A percentile compares a stretch with the other conserved stretches of the same genome.
Conservation (phyloP, 306 rosid genomes). For the Prunus mongolica region DNA sequence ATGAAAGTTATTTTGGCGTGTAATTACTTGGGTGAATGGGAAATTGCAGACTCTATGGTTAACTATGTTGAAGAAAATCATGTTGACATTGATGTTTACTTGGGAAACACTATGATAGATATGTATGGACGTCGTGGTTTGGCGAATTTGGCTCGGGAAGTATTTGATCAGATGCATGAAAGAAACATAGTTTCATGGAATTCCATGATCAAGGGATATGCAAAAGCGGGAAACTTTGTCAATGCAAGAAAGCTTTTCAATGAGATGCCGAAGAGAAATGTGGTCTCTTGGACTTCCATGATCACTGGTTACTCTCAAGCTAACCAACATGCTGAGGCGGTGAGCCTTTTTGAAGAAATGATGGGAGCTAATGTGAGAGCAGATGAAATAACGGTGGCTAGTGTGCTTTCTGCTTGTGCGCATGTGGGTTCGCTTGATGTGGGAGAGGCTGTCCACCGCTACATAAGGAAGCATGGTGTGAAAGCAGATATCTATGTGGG, state of each 20-base stretch:
- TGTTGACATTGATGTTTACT: constrained; percentile 50
- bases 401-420: constrained; percentile 88
- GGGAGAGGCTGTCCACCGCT: constrained; percentile 64
- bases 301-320: constrained; percentile 75
- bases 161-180: constrained; percentile 59
- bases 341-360: constrained; percentile 74
- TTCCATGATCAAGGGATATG: constrained; percentile 61
- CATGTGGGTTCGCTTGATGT: constrained; percentile 77
- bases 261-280: constrained; percentile 62
- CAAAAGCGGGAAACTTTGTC: constrained; percentile 45
- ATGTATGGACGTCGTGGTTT: constrained; percentile 66
- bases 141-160: constrained; percentile 44
- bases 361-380: constrained; percentile 70
- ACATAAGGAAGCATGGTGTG: constrained; percentile 44
- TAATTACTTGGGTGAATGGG: constrained; percentile 51
- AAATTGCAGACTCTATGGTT: constrained; percentile 49
- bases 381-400: constrained; percentile 61
- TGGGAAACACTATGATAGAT: constrained; percentile 77
- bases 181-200: constrained; percentile 80
- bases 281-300: constrained; percentile 84
- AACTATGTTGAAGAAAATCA: constrained; percentile 51
- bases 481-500: constrained; percentile 65
- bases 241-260: constrained; percentile 52
- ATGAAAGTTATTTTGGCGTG: constrained; percentile 71
- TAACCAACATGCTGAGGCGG: constrained; percentile 48